phyloP scores from a whole-genome alignment of 1,284 basidiomycete species.

The Cutaneotrichosporon sp. region DNA sequence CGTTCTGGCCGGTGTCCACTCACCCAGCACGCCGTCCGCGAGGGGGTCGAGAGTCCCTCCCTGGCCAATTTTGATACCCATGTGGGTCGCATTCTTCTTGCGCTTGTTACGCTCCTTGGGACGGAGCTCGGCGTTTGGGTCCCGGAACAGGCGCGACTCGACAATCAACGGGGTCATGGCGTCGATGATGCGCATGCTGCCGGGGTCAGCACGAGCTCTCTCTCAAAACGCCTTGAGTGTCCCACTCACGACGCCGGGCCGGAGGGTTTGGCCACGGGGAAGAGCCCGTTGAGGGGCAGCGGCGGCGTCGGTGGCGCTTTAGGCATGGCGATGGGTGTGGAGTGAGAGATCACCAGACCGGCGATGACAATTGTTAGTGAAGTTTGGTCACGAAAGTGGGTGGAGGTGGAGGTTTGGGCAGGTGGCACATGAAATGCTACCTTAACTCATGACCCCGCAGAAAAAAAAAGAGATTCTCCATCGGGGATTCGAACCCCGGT shows the following conservation, averaged over 20 bases:
- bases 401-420: too few relatives aligned
- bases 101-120: conserved; percentile 23
- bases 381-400: too few relatives aligned
- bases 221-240: not conserved
- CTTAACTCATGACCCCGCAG: too few relatives aligned
- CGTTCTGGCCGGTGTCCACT: conserved; percentile 45
- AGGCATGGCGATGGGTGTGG: conserved; percentile 33
- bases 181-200: conserved; percentile 84
- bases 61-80: conserved; percentile 50
- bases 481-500: too few relatives aligned
- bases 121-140: conserved; percentile 24
- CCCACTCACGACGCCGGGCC: conserved; percentile 45
- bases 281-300: conserved; percentile 47
- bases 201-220: not conserved
- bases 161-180: conserved; percentile 73
- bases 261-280: conserved; percentile 48
- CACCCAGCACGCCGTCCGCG: conserved; percentile 69
- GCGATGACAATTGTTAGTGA: not conserved
- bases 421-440: too few relatives aligned
- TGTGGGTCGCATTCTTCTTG: conserved; percentile 39
- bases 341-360: not conserved
- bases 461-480: too few relatives aligned
- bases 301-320: conserved; percentile 36
- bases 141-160: conserved; percentile 74
- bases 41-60: conserved; percentile 80